phyloP scores from a whole-genome alignment of 768 basidiomycete genomes.

The Leccinum disarticulatum region DNA sequence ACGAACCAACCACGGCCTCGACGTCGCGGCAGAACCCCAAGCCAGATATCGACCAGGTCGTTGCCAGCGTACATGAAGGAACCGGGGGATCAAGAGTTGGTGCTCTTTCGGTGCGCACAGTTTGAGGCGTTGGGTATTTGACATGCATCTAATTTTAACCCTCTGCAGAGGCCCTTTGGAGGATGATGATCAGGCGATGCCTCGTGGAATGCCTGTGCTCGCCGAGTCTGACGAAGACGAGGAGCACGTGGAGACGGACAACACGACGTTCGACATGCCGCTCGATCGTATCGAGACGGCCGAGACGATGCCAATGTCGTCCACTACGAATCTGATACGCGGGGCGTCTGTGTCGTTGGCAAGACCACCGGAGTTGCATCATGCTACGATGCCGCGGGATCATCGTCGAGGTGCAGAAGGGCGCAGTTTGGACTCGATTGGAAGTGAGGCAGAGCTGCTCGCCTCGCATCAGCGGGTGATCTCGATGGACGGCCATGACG shows the following conservation, averaged over 20 bases:
- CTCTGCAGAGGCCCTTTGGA: slow-evolving; percentile 27
- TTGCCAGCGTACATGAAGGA: slow-evolving; percentile 82
- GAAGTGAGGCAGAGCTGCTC: slow-evolving; percentile 25
- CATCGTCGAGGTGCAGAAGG: slow-evolving; percentile 17
- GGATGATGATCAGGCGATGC: slow-evolving; percentile 13
- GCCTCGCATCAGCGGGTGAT: slow-evolving; percentile 12
- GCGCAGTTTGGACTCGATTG: slow-evolving; percentile 22
- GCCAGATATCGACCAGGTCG: slow-evolving; percentile 76
- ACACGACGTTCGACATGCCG: slow-evolving; percentile 17
- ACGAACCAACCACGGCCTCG: slow-evolving; percentile 2
- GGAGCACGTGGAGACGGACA: slow-evolving; percentile 6
- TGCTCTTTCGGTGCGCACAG: slow-evolving; percentile 50
- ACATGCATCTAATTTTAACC: not conserved
- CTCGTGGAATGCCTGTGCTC: slow-evolving; percentile 16
- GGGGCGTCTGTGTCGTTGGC: slow-evolving; percentile 5
- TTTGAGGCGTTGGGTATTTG: not conserved
- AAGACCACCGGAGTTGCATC: slow-evolving; percentile 16
- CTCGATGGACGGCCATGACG: slow-evolving; percentile 17
- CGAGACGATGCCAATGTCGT: slow-evolving; percentile 24
- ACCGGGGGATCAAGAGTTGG: slow-evolving; percentile 79
- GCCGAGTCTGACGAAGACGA: slow-evolving; percentile 27
- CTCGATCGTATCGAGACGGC: slow-evolving; percentile 26
- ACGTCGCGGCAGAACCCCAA: slow-evolving; percentile 60
- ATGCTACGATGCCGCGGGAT: not conserved
- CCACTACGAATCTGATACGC: slow-evolving; percentile 24